Base-by-base conservation (phyloP, 1,284 basidiomycete species). In the Peniophora sp. region DNA sequence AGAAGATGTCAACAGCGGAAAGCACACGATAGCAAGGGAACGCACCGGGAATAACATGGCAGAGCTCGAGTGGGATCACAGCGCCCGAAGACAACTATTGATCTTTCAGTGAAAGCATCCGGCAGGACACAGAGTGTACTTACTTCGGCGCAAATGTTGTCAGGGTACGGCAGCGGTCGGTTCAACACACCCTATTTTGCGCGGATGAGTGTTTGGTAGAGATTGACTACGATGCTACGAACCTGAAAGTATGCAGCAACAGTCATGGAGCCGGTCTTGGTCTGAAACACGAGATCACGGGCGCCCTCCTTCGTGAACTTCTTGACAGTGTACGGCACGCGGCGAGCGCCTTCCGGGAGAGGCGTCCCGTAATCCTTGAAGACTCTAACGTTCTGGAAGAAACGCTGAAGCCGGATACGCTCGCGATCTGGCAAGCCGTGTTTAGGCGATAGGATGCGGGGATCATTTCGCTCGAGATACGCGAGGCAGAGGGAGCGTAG, bases 61-160 rank as follows among this genome's bases (percentile, higher is more conserved):
- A 88, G 1, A 84, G 62, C 60, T 90, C 87, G 2, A 88, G 60
- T 0, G 87, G 85, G 15, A 88, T 72, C 43, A 83, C 63, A 0
- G 85, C 84, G 2, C 83, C 83, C 34, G 72, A 71, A 15, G 81
- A 80, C 44, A 86, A 77, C 85, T 86, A 49, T 27, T 37, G 10
- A 45, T 42, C 12, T n/a, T 47, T 24, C 51, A 27, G 27, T 8
- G 11, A 42, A 8, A 34, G 48, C 14, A 22, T n/a, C n/a, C 9
- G n/a, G 10, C 51, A 3, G n/a, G 35, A 47, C 23, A n/a, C 39
- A 24, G n/a, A n/a, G n/a, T 3, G 48, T n/a, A 41, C 68, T 14
- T 48, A 83, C 85, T 72, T 88, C 82, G 3, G 78, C 71, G 58
- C 86, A 88, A 8, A 79, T 68, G 8, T 83, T 59, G 22, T 81